Evolutionary conservation across 2,329 filamentous ascomycete species (phyloP).

Genomic region (Trichoderma aggressivum): DNA sequence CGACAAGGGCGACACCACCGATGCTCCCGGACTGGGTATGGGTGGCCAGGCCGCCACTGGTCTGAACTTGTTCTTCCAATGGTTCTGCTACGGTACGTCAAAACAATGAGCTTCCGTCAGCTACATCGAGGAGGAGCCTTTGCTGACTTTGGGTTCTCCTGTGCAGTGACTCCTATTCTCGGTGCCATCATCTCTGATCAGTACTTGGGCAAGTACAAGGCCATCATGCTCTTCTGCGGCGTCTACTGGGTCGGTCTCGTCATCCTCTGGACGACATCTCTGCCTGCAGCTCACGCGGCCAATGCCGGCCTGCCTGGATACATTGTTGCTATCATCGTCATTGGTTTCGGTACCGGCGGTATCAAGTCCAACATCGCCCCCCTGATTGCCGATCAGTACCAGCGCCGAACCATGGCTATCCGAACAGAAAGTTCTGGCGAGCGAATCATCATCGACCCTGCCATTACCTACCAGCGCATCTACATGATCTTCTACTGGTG

Average conservation of each 20-base stretch:
- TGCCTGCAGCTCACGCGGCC: constrained; percentile 35
- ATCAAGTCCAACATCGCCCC: constrained; percentile 65
- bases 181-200: constrained; percentile 56
- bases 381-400: constrained; percentile 63
- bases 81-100: constrained; percentile 41
- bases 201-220: constrained; percentile 59
- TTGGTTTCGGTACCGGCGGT: constrained; percentile 64
- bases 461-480: constrained; percentile 63
- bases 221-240: constrained; percentile 54
- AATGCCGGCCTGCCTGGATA: constrained; percentile 48
- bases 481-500: constrained; percentile 74
- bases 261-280: constrained; percentile 51
- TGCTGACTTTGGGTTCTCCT: not conserved
- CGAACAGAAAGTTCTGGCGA: constrained; percentile 48
- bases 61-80: constrained; percentile 54
- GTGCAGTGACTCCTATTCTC: constrained; percentile 39
- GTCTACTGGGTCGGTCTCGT: constrained; percentile 58
- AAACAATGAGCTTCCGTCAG: not conserved
- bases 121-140: not conserved
- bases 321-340: constrained; percentile 56
- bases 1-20: constrained; percentile 32
- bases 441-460: constrained; percentile 64
- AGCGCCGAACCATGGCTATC: constrained; percentile 49
- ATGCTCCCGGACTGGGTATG: constrained; percentile 51
- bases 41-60: constrained; percentile 54